Evolutionary conservation across 1,284 basidiomycete genomes (phyloP).

Genomic region (Ceratobasidium papillatum): DNA sequence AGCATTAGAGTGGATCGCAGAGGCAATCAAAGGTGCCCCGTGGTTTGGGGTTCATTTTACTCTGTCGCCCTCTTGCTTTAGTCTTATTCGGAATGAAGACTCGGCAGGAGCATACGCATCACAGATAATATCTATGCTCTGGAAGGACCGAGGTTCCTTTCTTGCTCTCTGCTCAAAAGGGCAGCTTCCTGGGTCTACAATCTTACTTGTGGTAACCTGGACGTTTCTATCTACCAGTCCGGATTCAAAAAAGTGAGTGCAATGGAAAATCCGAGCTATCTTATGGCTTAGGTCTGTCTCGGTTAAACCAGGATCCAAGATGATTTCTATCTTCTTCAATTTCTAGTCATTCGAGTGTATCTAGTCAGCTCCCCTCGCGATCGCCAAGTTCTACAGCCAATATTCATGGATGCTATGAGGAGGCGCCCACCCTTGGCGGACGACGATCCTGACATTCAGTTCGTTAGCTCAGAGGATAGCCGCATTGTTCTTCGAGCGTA

Average conservation of each 20-base stretch:
- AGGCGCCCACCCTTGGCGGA: background rate
- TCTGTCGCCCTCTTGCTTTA: no score
- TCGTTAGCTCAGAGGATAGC: background rate
- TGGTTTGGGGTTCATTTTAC: no score
- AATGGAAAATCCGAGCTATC: no score
- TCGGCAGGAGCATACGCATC: background rate
- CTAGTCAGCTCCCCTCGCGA: background rate
- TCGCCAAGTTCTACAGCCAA: background rate
- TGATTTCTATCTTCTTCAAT: background rate
- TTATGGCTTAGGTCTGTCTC: no score
- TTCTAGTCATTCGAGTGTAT: background rate
- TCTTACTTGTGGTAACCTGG: no score
- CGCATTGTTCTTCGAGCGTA: background rate
- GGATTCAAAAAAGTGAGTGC: no score
- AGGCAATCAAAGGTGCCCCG: no score
- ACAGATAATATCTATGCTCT: background rate
- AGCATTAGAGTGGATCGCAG: no score
- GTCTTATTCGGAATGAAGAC: no score
- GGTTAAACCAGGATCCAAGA: background rate
- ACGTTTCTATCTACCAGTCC: no score
- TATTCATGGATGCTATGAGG: background rate
- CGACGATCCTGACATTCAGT: background rate
- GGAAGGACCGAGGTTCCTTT: background rate
- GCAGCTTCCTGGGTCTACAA: no score
- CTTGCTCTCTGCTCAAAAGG: no score